phyloP scores from a whole-genome alignment of 108 stramenopile genomes.

The Phaeodactylum tricornutum region DNA sequence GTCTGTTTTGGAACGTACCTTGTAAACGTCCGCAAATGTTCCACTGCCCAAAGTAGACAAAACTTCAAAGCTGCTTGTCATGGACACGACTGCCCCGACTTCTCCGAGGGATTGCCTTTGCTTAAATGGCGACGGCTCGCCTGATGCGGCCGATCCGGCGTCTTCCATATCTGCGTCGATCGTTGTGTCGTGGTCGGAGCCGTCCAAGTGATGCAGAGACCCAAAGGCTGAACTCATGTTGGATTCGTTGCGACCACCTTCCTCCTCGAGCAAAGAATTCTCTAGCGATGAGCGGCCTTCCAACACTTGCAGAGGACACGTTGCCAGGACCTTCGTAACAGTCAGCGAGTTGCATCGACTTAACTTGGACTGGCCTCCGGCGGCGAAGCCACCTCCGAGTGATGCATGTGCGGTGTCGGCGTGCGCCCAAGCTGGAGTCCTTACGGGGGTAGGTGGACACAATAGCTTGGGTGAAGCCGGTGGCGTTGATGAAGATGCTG shows the following conservation, averaged over 20 bases:
- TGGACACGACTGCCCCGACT: slow-evolving; percentile 20
- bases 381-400: not conserved
- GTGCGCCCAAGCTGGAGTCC: slow-evolving; percentile 71
- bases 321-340: slow-evolving; percentile 55
- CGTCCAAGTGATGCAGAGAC: too few species aligned
- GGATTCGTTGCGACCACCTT: too few species aligned
- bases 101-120: not conserved
- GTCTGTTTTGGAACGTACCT: slow-evolving; percentile 58
- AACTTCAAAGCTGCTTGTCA: slow-evolving; percentile 55
- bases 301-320: slow-evolving; percentile 52
- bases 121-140: not conserved
- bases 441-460: slow-evolving; percentile 69
- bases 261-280: slow-evolving; percentile 58
- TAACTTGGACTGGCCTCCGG: slow-evolving; percentile 10
- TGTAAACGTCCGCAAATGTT: slow-evolving; percentile 76
- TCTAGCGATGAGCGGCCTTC: slow-evolving; percentile 64
- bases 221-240: too few species aligned
- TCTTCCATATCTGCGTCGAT: not conserved
- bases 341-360: slow-evolving; percentile 50
- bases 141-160: not conserved
- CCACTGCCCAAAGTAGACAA: slow-evolving; percentile 60
- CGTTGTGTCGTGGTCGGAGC: not conserved
- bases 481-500: not conserved
- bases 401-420: slow-evolving; percentile 9
- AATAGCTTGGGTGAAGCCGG: slow-evolving; percentile 11